A percentile compares a stretch with the other conserved stretches of the same genome.
Conservation (phyloP, 2,329 filamentous ascomycete species). For the Trichoderma cornu-damae region DNA sequence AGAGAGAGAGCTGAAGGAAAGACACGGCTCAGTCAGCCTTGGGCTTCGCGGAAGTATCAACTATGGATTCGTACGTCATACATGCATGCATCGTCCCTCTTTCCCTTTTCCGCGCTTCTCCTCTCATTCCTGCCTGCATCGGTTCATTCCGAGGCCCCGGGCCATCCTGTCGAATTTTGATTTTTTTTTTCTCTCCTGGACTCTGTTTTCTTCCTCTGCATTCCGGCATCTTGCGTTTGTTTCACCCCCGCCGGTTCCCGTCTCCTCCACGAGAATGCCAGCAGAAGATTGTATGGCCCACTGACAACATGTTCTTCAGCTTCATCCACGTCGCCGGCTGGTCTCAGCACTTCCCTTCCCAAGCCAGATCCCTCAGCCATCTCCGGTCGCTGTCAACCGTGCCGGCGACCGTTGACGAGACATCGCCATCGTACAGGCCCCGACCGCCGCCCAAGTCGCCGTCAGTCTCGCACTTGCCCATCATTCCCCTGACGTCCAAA, state of each 20-base stretch:
- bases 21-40: constrained; percentile 1
- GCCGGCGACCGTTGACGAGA: constrained; percentile 29
- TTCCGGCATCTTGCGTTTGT: too few relatives aligned
- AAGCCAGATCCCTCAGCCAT: constrained; percentile 42
- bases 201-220: not conserved
- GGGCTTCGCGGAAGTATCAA: constrained; percentile 7
- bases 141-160: not conserved
- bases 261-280: not conserved
- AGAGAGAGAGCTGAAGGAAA: constrained; percentile 3
- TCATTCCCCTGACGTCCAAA: constrained; percentile 37
- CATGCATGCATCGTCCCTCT: constrained; percentile 12
- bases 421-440: constrained; percentile 33
- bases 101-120: constrained; percentile 1
- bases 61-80: constrained; percentile 32
- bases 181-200: not conserved
- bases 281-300: not conserved
- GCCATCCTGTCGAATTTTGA: not conserved
- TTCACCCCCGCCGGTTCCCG: too few relatives aligned
- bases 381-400: constrained; percentile 51
- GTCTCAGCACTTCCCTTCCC: constrained; percentile 39
- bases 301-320: constrained; percentile 33
- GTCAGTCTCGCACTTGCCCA: constrained; percentile 35
- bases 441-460: constrained; percentile 37
- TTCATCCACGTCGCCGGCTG: constrained; percentile 52
- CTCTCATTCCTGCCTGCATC: not conserved